Evolutionary conservation across 2,329 filamentous ascomycete species (phyloP).

Genomic region (Hymenoscyphus occultus): DNA sequence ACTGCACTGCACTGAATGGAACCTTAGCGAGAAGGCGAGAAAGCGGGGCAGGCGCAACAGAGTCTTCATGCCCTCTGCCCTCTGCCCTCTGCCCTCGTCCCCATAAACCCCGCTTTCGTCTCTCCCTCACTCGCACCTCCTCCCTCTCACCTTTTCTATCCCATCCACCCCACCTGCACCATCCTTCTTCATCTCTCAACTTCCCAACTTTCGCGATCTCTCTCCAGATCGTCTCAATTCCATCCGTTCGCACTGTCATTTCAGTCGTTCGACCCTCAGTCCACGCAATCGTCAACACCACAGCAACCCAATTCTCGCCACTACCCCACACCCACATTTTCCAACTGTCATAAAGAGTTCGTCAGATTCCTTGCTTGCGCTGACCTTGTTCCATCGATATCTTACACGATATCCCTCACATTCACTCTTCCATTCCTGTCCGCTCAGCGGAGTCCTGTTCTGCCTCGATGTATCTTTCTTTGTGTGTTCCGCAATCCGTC

Average conservation of each 20-base stretch:
- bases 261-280: constrained; percentile 23
- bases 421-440: constrained; percentile 33
- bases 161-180: constrained; percentile 7
- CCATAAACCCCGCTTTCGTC: neutral
- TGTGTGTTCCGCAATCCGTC: constrained; percentile 34
- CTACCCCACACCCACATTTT: constrained; percentile 17
- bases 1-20: neutral
- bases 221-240: constrained; percentile 15
- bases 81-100: too few species aligned
- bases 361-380: constrained; percentile 37
- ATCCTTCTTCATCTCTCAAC: constrained; percentile 23
- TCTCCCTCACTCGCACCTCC: constrained; percentile 26
- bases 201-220: constrained; percentile 16
- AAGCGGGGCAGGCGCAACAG: constrained; percentile 3
- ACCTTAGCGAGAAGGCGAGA: neutral
- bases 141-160: constrained; percentile 15
- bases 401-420: constrained; percentile 28
- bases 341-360: constrained; percentile 36
- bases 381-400: constrained; percentile 31
- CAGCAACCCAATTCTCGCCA: constrained; percentile 8
- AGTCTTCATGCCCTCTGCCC: neutral
- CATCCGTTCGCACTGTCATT: constrained; percentile 34
- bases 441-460: constrained; percentile 36
- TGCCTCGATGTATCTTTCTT: constrained; percentile 39
- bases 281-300: constrained; percentile 18